Evolutionary conservation across 768 basidiomycete genomes (phyloP), one percentile per base, ranked within the genome.

Genomic region (Phaffia australis): DNA sequence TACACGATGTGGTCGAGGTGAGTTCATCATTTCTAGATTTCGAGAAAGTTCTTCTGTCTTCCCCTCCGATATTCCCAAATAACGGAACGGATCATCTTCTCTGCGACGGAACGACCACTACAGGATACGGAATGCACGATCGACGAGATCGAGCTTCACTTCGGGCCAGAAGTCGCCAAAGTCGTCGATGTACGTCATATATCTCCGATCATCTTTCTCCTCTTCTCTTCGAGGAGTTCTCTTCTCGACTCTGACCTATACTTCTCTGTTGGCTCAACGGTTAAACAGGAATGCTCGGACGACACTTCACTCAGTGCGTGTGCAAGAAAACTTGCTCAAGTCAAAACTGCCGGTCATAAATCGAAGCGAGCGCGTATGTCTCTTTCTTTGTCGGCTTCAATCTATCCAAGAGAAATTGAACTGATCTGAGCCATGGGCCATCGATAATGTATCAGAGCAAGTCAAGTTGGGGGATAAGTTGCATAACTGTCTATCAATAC

Each of bases 281-380:
- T 1, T 4, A 32, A 21, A 42, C 42, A 59, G 30, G 65, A 66
- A 29, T 66, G 65, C 30, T 60, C 65, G 14, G 65, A 66, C 23
- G 58, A 66, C 25, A 27, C 49, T 18, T 27, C 49, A 51, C 56
- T 60, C 11, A 19, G 15, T 54, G 56, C 50, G 23, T 56, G 50
- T 18, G 65, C 42, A 25, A 51, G 65, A 11, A 66, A 66, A 35
- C 49, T 50, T 4, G 57, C 49, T 1, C 65, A 66, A 47, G 58
- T 66, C 56, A 35, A 59, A 23, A 60, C 65, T 11, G 50, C 56
- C 7, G n/a, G 32, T 1, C 21, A n/a, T 21, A 60, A 60, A 35
- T 55, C 65, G 47, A n/a, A 18, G 27, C 49, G 65, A 32, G 65
- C 65, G 4, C 65, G 64, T 65, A 18, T n/a, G 64, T 65, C n/a